Evolutionary conservation across 164 flowering plant species (phyloP).

Genomic region (Houttuynia cordata): DNA sequence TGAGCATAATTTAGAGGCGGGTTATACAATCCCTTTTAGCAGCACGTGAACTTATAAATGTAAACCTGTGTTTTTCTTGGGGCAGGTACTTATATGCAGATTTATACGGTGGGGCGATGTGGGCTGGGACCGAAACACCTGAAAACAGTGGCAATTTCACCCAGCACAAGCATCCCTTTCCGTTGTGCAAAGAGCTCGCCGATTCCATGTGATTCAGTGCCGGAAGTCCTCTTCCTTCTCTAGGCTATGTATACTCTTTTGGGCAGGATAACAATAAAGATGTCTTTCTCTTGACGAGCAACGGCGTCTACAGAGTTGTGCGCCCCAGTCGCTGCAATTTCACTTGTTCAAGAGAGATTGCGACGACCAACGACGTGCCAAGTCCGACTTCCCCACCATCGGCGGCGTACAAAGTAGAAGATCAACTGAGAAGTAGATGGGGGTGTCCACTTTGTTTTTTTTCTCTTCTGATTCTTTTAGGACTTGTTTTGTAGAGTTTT

Average conservation of each 20-base stretch:
- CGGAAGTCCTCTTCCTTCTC: conserved; percentile 33
- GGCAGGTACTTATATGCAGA: conserved; percentile 82
- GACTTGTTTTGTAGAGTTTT: neutral
- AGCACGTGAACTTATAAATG: too few relatives aligned
- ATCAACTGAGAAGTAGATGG: conserved; percentile 3
- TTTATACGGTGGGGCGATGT: conserved; percentile 43
- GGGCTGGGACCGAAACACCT: conserved; percentile 70
- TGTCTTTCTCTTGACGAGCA: conserved; percentile 45
- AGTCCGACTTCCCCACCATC: conserved; percentile 28
- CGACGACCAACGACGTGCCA: conserved; percentile 17
- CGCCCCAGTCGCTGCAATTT: conserved; percentile 72
- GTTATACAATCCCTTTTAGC: too few relatives aligned
- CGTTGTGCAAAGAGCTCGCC: conserved; percentile 65
- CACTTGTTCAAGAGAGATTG: conserved; percentile 58
- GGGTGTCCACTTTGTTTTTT: conserved; percentile 16
- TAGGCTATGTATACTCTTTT: conserved; percentile 68
- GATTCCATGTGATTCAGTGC: conserved; percentile 30
- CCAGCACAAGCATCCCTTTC: conserved; percentile 28
- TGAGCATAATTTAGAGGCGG: too few relatives aligned
- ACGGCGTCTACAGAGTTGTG: conserved; percentile 73
- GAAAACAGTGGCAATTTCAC: conserved; percentile 65
- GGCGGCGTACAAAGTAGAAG: conserved; percentile 1
- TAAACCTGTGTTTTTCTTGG: conserved; percentile 1
- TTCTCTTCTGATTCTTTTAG: conserved; percentile 13
- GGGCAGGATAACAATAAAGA: conserved; percentile 78